Conservation (phyloP, 2,329 filamentous ascomycete species). For the Ophiocordyceps robertsii region DNA sequence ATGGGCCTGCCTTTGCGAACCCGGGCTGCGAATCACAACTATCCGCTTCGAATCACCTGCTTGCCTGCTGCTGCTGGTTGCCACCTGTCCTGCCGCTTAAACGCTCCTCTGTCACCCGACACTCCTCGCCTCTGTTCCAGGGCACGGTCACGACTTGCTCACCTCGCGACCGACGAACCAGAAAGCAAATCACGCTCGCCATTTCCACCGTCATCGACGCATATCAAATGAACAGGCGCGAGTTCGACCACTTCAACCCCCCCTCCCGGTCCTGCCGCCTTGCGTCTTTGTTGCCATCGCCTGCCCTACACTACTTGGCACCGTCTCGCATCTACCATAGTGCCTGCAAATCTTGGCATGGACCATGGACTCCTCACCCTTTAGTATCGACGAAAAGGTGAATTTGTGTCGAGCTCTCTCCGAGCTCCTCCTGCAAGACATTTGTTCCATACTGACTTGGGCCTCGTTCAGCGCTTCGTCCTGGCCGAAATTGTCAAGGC, state of each 20-base stretch:
- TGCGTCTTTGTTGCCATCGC: background rate
- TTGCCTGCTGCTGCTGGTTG: too few species aligned
- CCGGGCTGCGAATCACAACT: background rate
- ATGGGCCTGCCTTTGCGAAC: background rate
- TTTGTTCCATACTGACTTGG: background rate
- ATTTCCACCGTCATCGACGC: too few species aligned
- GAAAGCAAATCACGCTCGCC: too few species aligned
- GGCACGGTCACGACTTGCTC: too few species aligned
- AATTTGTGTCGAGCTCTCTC: background rate
- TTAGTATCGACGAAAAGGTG: slow-evolving; percentile 1
- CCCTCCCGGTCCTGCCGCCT: background rate
- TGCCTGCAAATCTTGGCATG: background rate
- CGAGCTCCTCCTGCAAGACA: background rate
- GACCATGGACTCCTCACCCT: slow-evolving; percentile 1
- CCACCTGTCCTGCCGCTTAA: too few species aligned
- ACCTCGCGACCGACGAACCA: too few species aligned
- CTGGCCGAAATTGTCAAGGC: slow-evolving; percentile 45
- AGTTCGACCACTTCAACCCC: background rate
- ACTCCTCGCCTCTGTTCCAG: too few species aligned
- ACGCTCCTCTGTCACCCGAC: too few species aligned
- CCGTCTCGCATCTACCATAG: background rate
- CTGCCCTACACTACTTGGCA: background rate
- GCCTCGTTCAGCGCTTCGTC: slow-evolving; percentile 33
- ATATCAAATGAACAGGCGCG: background rate
- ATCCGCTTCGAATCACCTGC: background rate